A percentile compares a stretch with the other conserved stretches of the same genome.
phyloP scores from a whole-genome alignment of 129 eudicot genomes.

The Oenanthe sinensis region DNA sequence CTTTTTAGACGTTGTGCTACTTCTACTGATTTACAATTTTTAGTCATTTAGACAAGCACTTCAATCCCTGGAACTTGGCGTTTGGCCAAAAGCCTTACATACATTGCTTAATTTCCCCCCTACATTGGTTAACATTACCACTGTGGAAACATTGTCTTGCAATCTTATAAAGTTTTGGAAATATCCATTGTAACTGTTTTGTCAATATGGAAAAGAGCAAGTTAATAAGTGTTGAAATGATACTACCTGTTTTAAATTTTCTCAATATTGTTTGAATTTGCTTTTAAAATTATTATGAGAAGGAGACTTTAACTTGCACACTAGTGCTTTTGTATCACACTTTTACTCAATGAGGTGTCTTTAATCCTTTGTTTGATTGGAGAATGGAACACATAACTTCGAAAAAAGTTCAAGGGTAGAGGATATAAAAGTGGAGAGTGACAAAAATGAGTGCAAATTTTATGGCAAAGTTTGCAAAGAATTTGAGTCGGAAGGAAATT shows the following conservation, averaged over 20 bases:
- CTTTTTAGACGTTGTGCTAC: not conserved
- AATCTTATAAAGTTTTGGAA: not conserved
- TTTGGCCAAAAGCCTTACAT: not conserved
- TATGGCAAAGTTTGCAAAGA: not conserved
- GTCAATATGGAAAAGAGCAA: not conserved
- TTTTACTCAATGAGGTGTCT: not conserved
- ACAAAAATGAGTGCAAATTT: too few relatives aligned
- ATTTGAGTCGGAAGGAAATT: not conserved
- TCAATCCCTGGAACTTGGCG: not conserved
- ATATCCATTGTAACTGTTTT: not conserved
- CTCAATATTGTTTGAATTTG: not conserved
- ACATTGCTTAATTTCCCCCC: not conserved
- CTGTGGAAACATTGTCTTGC: not conserved
- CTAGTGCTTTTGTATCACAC: not conserved
- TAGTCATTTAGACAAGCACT: not conserved
- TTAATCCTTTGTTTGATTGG: not conserved
- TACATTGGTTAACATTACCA: not conserved
- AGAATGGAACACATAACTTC: not conserved
- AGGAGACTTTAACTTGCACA: not conserved
- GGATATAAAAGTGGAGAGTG: too few relatives aligned
- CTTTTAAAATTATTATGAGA: not conserved
- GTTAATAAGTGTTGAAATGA: not conserved
- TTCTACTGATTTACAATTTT: not conserved
- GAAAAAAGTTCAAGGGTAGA: not conserved
- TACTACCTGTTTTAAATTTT: not conserved